A percentile compares a stretch with the other conserved stretches of the same genome.
Evolutionary conservation across 2,329 filamentous ascomycete species (phyloP).

Genomic region (Trichoderma harzianum): DNA sequence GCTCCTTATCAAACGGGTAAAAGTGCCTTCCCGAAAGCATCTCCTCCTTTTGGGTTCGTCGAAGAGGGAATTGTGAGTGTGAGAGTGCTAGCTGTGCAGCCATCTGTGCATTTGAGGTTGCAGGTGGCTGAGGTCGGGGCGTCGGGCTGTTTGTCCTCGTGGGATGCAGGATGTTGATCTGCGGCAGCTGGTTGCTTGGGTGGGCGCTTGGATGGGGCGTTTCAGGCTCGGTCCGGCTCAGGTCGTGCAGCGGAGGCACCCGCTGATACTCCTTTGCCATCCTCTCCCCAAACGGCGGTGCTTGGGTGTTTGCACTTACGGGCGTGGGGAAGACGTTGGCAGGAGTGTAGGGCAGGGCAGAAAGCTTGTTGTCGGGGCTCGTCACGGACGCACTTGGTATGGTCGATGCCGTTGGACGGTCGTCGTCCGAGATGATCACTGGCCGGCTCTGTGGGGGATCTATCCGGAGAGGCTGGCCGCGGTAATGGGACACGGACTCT

Average conservation of each 20-base stretch:
- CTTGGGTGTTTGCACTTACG: constrained; percentile 53
- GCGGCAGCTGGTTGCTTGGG: constrained; percentile 50
- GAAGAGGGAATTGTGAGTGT: constrained; percentile 48
- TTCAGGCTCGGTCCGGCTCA: constrained; percentile 54
- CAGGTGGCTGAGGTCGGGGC: constrained; percentile 36
- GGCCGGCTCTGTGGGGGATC: constrained; percentile 59
- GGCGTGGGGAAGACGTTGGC: constrained; percentile 60
- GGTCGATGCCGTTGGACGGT: constrained; percentile 57
- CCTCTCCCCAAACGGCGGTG: constrained; percentile 45
- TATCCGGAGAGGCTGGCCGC: constrained; percentile 59
- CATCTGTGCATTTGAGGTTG: constrained; percentile 47
- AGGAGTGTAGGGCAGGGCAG: constrained; percentile 52
- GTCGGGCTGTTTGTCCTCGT: constrained; percentile 48
- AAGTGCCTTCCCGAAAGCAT: constrained; percentile 83
- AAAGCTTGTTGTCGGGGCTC: constrained; percentile 62
- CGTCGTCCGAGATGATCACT: constrained; percentile 51
- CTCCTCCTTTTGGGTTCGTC: constrained; percentile 75
- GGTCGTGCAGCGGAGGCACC: constrained; percentile 59
- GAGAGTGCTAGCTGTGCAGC: constrained; percentile 59
- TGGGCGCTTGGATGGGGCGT: constrained; percentile 51
- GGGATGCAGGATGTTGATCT: constrained; percentile 55
- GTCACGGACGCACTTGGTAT: constrained; percentile 55
- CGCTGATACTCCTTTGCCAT: constrained; percentile 58
- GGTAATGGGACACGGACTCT: constrained; percentile 57
- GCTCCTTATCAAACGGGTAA: constrained; percentile 71